Evolutionary conservation across 1,284 basidiomycete species (phyloP).

Genomic region (Apiotrichum brassicae): DNA sequence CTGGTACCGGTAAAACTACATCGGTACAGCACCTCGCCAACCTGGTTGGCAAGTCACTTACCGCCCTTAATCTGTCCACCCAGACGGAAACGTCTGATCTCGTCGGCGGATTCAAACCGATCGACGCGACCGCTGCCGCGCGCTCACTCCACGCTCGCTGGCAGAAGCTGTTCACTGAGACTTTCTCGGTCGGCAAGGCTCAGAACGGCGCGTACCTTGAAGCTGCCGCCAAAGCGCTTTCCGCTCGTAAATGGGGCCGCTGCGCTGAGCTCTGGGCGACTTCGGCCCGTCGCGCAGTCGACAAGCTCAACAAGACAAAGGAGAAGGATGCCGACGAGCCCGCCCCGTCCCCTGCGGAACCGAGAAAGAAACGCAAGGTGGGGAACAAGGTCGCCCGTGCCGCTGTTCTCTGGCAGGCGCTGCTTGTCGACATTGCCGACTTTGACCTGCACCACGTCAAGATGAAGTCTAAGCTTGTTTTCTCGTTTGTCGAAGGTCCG

Average conservation of each 20-base stretch:
- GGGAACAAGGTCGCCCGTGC: slow-evolving; percentile 46
- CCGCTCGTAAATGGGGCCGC: slow-evolving; percentile 77
- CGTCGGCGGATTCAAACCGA: slow-evolving; percentile 90
- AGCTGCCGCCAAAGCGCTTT: slow-evolving; percentile 74
- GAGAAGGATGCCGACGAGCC: slow-evolving; percentile 33
- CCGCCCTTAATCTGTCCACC: slow-evolving; percentile 90
- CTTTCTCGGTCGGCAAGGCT: slow-evolving; percentile 76
- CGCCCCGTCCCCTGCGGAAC: slow-evolving; percentile 24
- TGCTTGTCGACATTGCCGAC: slow-evolving; percentile 64
- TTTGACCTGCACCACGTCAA: slow-evolving; percentile 83
- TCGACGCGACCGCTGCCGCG: slow-evolving; percentile 77
- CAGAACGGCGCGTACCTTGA: slow-evolving; percentile 77
- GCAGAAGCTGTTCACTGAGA: slow-evolving; percentile 73
- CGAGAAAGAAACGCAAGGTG: slow-evolving; percentile 69
- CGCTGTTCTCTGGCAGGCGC: slow-evolving; percentile 61
- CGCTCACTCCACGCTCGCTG: slow-evolving; percentile 69
- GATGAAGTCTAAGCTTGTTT: slow-evolving; percentile 79
- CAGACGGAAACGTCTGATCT: slow-evolving; percentile 95
- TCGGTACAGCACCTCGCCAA: slow-evolving; percentile 80
- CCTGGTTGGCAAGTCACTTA: slow-evolving; percentile 67
- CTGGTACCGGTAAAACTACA: slow-evolving; percentile 97
- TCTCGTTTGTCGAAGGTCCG: slow-evolving; percentile 93
- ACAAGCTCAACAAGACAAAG: slow-evolving; percentile 52
- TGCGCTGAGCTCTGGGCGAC: slow-evolving; percentile 69
- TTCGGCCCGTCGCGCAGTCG: slow-evolving; percentile 46